Base-by-base conservation (phyloP, 139 green algal species). In the Yamagishiella unicocca region DNA sequence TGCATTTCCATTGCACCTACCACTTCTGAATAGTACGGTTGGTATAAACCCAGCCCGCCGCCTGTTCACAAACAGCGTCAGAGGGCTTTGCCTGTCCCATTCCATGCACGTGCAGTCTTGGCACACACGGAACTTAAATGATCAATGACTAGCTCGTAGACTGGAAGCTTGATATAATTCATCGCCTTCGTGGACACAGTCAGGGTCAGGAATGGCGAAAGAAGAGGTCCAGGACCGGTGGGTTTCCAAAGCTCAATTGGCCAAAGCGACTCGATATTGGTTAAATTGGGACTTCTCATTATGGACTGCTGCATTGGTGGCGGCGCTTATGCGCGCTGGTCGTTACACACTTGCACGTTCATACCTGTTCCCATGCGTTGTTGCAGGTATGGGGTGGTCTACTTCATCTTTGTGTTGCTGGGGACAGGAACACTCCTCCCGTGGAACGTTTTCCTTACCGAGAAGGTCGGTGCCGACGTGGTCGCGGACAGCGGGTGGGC, bases 371-470 rank as follows among this genome's bases (percentile, higher is more conserved):
- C 70, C 37, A 1, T 82, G 37, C 53, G 9, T 21, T 4, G 70
- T 6, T 68, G 80, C 66, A 92, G 90, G 25, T 93, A 88, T 89
- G 79, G 77, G 29, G 35, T 90, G 8, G 88, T 91, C 4, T 93
- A 91, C 53, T 88, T 89, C 38, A 92, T 93, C 71, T 91, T 93
- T 25, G 82, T 93, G 8, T 66, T 93, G 1, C 53, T 92, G 24
- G 90, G 90, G 24, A 87, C 84, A 8, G 88, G 78, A 43, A 93
- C 88, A 0, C 40, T 90, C 17, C 76, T 93, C 8, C 90, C 90
- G 0, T 92, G 83, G 79, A 93, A 93, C 54, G 90, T 93, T 8
- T 93, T 92, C 58, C 58, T 93, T 4, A 92, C 88, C 40, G 88
- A 92, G 40, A 92, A 93, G 85, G 82, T 70, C 4, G 46, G 66